These are phyloP conservation scores for Exobasidium rhododendri DNA, from an alignment of 1,284 basidiomycete species.

Conservation along the genomic window DNA sequence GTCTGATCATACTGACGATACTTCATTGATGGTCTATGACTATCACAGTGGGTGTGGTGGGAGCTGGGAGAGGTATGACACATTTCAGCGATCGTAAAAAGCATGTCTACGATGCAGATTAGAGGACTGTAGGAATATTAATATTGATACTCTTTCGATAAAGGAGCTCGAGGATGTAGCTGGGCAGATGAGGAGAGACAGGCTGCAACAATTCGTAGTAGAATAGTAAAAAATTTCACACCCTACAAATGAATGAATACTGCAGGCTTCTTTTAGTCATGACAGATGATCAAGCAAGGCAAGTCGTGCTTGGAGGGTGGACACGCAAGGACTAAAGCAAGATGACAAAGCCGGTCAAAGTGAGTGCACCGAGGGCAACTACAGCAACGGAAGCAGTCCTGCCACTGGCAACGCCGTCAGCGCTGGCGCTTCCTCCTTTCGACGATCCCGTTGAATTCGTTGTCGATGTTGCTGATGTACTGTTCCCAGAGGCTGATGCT, in stretches of 20 bases:
- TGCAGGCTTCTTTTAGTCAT: no score
- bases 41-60: conserved; percentile 80
- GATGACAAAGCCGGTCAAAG: not conserved
- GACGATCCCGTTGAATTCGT: not conserved
- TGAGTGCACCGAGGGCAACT: not conserved
- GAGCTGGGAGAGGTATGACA: conserved; percentile 89
- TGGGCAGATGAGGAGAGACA: conserved; percentile 40
- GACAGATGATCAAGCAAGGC: no score
- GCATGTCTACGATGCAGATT: conserved; percentile 59
- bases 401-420: not conserved
- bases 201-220: no score
- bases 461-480: not conserved
- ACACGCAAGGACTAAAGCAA: no score
- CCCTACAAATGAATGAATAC: no score
- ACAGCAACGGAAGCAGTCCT: not conserved
- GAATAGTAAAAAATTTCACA: no score
- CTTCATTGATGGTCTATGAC: not conserved
- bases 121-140: no score
- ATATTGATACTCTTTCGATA: no score
- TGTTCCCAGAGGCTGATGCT: not conserved
- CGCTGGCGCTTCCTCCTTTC: no score
- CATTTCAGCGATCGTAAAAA: conserved; percentile 70
- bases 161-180: conserved; percentile 37
- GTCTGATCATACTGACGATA: conserved; percentile 2
- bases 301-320: no score